Evolutionary conservation across 768 basidiomycete genomes (phyloP).

Genomic region (Agrocybe pediades): DNA sequence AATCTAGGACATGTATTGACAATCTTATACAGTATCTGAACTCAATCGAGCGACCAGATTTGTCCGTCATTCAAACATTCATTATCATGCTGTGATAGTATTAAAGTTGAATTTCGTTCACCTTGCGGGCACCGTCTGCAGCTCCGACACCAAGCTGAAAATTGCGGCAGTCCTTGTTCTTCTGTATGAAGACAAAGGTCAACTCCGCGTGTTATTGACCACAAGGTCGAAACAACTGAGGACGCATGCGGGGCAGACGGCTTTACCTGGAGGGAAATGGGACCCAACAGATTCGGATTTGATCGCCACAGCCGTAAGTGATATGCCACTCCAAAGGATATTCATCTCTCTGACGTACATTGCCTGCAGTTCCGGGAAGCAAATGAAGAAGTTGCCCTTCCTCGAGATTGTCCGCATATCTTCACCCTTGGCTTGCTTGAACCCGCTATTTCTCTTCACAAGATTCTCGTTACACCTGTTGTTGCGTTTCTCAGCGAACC

Average conservation of each 20-base stretch:
- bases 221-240: slow-evolving; percentile 79
- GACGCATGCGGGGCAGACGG: slow-evolving; percentile 77
- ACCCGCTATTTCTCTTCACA: slow-evolving; percentile 68
- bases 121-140: slow-evolving; percentile 12
- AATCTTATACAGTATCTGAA: slow-evolving; percentile 35
- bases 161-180: slow-evolving; percentile 81
- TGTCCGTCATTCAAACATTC: slow-evolving; percentile 48
- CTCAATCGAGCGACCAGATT: slow-evolving; percentile 39
- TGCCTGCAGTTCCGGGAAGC: slow-evolving; percentile 83
- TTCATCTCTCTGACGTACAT: too few relatives aligned
- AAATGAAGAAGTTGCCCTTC: slow-evolving; percentile 79
- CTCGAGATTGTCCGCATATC: slow-evolving; percentile 54
- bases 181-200: slow-evolving; percentile 69
- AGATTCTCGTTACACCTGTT: slow-evolving; percentile 77
- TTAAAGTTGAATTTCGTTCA: slow-evolving; percentile 15
- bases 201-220: slow-evolving; percentile 78
- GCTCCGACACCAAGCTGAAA: slow-evolving; percentile 32
- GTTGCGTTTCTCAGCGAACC: slow-evolving; percentile 66
- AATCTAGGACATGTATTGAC: slow-evolving; percentile 35
- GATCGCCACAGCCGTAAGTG: slow-evolving; percentile 73
- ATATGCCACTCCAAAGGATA: slow-evolving; percentile 4
- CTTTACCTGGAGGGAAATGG: slow-evolving; percentile 27
- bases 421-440: slow-evolving; percentile 62
- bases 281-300: slow-evolving; percentile 52
- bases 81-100: slow-evolving; percentile 2